Evolutionary conservation across 495 filamentous ascomycete genomes (phyloP).

Genomic region (Neurospora sp.): DNA sequence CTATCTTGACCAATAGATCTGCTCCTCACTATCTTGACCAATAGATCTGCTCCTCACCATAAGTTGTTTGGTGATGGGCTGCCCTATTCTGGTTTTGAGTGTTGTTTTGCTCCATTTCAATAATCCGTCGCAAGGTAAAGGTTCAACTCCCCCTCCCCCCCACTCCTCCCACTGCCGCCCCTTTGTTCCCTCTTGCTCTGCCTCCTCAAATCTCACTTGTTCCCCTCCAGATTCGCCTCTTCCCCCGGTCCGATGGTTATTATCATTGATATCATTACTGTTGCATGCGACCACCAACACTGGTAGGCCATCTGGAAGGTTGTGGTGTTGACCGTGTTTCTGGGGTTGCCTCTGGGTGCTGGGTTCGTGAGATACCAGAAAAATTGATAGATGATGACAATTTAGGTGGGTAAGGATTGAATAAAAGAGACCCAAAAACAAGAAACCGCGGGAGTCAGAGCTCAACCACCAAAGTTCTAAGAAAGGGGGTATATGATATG

Average conservation of each 20-base stretch:
- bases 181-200: background rate
- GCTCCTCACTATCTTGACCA: no score
- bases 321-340: background rate
- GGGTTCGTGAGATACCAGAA: background rate
- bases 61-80: no score
- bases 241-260: background rate
- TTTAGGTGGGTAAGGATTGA: background rate
- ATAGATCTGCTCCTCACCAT: no score
- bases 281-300: background rate
- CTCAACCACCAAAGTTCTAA: background rate
- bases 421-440: background rate
- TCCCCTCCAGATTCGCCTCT: background rate
- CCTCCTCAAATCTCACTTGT: background rate
- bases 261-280: background rate
- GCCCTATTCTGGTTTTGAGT: no score
- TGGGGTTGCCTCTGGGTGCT: background rate
- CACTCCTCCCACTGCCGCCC: background rate
- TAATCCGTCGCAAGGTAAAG: no score
- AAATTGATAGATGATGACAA: background rate
- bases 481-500: no score
- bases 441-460: background rate
- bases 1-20: no score
- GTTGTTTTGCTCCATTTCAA: no score
- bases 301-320: background rate
- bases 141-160: background rate